Evolutionary conservation across 2,329 filamentous ascomycete species (phyloP), one percentile per base, ranked within the genome.

Genomic region (Venturia aucupariae): DNA sequence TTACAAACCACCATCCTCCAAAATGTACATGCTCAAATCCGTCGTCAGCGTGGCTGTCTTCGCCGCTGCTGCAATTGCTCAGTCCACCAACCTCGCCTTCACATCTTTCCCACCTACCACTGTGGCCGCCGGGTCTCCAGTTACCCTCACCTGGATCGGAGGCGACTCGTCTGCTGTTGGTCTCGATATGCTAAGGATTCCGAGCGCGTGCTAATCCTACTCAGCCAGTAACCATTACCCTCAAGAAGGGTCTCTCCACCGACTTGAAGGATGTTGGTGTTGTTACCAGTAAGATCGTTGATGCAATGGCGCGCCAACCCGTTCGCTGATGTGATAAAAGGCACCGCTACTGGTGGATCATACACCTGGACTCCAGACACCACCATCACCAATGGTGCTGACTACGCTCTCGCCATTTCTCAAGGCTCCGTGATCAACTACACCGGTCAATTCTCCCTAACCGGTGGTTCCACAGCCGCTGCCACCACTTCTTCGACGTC

Each of bases 351-450:
- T 60, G 77, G 76, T 61, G 80, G 80, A 65, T 73, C 71, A 30
- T 83, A 76, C 76, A 75, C 74, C 64, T 86, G 82, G 82, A 82
- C 76, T 19, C 80, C 81, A 5, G 71, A 74, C 46, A 71, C 69
- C 30, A 72, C 69, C 46, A 75, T 85, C 35, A 69, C 72, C 55
- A 72, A 77, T 67, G 79, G 74, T 64, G 66, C 72, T 44, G 76
- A 84, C 75, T 87, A 86, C 70, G 84, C 85, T 64, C 79, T 87
- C 65, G 74, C 85, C 72, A 85, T 87, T 74, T 71, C 69, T 17
- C 84, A 86, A 71, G 80, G 77, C 65, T 74, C 71, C 48, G 66
- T 73, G 59, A 70, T 76, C 72, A 87, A 87, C 76, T 86, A 85
- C 76, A 82, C 79, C 57, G 81, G 78, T 55, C 78, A 78, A 38